Conservation (phyloP, 176 grass and related monocot genomes). For the Phoenix roebelenii region DNA sequence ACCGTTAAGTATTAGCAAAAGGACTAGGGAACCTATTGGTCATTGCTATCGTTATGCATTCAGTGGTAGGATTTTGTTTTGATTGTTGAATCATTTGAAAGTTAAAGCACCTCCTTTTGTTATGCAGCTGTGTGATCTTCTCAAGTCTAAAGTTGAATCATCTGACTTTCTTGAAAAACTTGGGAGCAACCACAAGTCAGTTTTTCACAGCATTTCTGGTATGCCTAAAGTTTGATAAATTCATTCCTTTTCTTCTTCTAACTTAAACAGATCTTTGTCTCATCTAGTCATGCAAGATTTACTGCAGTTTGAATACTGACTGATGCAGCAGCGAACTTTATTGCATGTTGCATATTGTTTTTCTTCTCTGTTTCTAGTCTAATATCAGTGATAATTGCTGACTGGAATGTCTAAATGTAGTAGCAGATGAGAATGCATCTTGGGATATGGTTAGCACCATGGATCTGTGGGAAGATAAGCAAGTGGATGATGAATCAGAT, state of each 20-base stretch:
- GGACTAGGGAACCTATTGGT: no score
- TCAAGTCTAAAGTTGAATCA: constrained; percentile 24
- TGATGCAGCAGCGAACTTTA: no score
- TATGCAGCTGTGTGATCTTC: constrained; percentile 23
- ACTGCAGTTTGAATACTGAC: no score
- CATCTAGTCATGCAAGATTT: no score
- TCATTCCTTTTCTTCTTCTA: neutral
- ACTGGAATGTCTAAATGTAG: neutral
- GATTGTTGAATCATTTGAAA: no score
- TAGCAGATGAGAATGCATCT: constrained; percentile 17
- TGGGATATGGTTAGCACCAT: constrained; percentile 15
- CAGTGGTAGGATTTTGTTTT: no score
- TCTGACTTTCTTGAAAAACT: constrained; percentile 19
- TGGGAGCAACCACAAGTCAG: constrained; percentile 2
- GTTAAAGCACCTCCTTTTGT: neutral
- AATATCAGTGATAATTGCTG: neutral
- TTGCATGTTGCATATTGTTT: neutral
- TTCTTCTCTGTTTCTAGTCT: neutral
- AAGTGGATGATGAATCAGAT: constrained; percentile 38
- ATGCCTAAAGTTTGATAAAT: neutral
- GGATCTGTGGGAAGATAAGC: constrained; percentile 19
- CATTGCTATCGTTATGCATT: no score
- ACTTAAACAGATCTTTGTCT: no score
- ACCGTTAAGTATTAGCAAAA: no score
- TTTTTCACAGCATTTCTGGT: constrained; percentile 5